A percentile compares a stretch with the other conserved stretches of the same genome.
Conservation (phyloP, 441 rosid genomes). For the Macaranga tanarius region DNA sequence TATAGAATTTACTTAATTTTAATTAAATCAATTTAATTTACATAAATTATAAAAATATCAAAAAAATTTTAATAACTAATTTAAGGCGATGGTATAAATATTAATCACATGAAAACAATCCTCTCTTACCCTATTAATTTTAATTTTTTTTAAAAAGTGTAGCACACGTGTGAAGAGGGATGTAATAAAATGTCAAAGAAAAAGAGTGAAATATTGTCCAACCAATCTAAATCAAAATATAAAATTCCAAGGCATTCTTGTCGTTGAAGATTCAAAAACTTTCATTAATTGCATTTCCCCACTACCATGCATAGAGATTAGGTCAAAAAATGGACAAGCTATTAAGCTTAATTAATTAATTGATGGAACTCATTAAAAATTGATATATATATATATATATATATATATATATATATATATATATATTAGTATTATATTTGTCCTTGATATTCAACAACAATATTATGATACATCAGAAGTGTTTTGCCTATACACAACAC, state of each 20-base stretch:
- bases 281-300: conserved; percentile 12
- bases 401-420: too few species aligned
- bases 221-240: neutral
- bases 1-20: too few species aligned
- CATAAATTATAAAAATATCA: too few species aligned
- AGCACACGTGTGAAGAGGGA: neutral
- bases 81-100: too few species aligned
- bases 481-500: neutral
- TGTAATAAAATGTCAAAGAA: neutral
- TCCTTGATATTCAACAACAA: neutral
- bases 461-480: neutral
- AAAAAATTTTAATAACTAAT: too few species aligned
- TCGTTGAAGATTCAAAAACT: conserved; percentile 26
- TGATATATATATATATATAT: too few species aligned
- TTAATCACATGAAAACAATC: too few species aligned
- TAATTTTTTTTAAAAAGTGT: neutral
- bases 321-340: neutral
- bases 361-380: neutral
- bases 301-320: neutral
- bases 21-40: too few species aligned
- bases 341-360: neutral
- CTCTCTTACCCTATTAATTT: too few species aligned
- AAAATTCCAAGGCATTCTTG: conserved; percentile 30
- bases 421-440: too few species aligned
- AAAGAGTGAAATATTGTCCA: neutral